phyloP scores from a whole-genome alignment of 352 stramenopile genomes.

The Globisporangium cederbergense region DNA sequence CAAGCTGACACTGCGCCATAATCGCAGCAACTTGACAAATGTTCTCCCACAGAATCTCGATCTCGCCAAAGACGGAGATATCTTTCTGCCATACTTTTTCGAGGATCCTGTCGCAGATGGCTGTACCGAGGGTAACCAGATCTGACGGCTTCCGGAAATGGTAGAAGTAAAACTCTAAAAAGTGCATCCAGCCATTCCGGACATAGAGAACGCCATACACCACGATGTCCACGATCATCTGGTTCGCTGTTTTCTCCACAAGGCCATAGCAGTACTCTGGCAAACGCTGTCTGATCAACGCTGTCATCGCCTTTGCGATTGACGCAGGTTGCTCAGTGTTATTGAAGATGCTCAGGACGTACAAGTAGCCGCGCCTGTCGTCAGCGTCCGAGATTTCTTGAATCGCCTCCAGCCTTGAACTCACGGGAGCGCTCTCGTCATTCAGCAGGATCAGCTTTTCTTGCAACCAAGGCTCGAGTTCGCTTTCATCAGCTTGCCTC shows the following conservation, averaged over 20 bases:
- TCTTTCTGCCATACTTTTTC: slow-evolving; percentile 26
- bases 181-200: slow-evolving; percentile 78
- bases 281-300: slow-evolving; percentile 46
- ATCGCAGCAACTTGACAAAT: slow-evolving; percentile 71
- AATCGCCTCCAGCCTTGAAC: slow-evolving; percentile 53
- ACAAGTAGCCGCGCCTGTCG: slow-evolving; percentile 50
- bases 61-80: slow-evolving; percentile 20
- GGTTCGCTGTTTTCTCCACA: slow-evolving; percentile 43
- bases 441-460: slow-evolving; percentile 52
- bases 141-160: slow-evolving; percentile 38
- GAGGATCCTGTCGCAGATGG: slow-evolving; percentile 43
- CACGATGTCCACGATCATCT: slow-evolving; percentile 64
- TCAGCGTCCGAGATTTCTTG: slow-evolving; percentile 37
- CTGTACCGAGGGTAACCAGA: slow-evolving; percentile 34
- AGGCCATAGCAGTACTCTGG: slow-evolving; percentile 41
- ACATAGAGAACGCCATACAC: slow-evolving; percentile 71
- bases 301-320: slow-evolving; percentile 50
- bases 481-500: not conserved
- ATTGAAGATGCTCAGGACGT: slow-evolving; percentile 56
- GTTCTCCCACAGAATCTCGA: slow-evolving; percentile 69
- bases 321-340: slow-evolving; percentile 30
- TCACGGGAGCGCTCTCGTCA: slow-evolving; percentile 38
- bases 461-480: slow-evolving; percentile 30
- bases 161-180: slow-evolving; percentile 77
- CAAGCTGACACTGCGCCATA: slow-evolving; percentile 30